Evolutionary conservation across 352 stramenopile genomes (phyloP).

Genomic region (Phytophthora kernoviae): DNA sequence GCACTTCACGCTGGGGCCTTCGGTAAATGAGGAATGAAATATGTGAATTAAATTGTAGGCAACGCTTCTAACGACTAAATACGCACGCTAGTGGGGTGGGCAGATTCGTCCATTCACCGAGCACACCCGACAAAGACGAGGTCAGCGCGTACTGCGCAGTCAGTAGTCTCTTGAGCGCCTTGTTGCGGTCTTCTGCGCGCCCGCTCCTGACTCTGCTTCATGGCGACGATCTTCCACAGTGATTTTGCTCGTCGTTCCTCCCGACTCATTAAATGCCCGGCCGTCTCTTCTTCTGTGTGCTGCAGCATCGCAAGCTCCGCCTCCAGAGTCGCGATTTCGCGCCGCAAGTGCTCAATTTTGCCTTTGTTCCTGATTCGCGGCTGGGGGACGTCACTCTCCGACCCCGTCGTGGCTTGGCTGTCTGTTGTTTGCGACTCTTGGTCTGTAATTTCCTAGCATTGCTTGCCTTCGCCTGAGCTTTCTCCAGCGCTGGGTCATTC

Average conservation of each 20-base stretch:
- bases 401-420: conserved; percentile 9
- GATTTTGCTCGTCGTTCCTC: neutral
- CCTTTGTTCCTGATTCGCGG: conserved; percentile 30
- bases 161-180: conserved; percentile 26
- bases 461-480: neutral
- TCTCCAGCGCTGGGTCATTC: neutral
- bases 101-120: conserved; percentile 16
- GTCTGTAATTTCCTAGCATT: neutral
- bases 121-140: conserved; percentile 15
- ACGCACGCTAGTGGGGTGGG: conserved; percentile 7
- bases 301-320: conserved; percentile 11
- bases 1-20: neutral
- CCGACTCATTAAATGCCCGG: neutral
- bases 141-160: conserved; percentile 17
- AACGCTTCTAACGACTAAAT: conserved; percentile 6
- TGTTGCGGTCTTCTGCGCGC: conserved; percentile 21
- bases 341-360: conserved; percentile 26
- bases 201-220: conserved; percentile 22
- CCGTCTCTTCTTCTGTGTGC: neutral
- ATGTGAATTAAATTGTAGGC: too few relatives aligned
- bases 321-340: conserved; percentile 18
- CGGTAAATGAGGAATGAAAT: too few relatives aligned
- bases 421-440: neutral
- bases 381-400: neutral
- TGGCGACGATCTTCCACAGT: conserved; percentile 24